Evolutionary conservation across 495 filamentous ascomycete species (phyloP).

Genomic region (Aspergillus leporis): DNA sequence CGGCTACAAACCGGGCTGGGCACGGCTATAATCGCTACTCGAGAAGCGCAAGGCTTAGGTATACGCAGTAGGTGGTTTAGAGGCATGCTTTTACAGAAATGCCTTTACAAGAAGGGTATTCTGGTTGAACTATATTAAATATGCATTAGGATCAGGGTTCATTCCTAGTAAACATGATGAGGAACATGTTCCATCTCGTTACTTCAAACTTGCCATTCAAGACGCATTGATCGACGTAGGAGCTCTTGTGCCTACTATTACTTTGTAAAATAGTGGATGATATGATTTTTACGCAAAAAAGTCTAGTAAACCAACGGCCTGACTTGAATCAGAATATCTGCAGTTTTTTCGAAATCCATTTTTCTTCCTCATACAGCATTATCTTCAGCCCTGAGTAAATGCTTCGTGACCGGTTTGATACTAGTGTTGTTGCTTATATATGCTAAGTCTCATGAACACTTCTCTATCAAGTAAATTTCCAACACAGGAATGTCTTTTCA

Average conservation of each 20-base stretch:
- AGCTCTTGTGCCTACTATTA: not conserved
- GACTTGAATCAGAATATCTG: constrained; percentile 14
- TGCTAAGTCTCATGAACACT: constrained; percentile 15
- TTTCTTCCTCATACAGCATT: constrained; percentile 12
- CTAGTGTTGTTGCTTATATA: constrained; percentile 19
- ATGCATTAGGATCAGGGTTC: no score
- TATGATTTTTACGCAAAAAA: not conserved
- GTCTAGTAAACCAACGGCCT: not conserved
- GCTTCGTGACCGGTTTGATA: constrained; percentile 17
- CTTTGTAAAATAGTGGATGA: not conserved
- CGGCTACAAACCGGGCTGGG: not conserved
- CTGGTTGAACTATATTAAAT: no score
- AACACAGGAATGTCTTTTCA: constrained; percentile 3
- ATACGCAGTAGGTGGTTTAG: no score
- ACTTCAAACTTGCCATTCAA: not conserved
- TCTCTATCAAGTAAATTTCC: constrained; percentile 19
- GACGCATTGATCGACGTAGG: not conserved
- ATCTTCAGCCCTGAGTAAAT: constrained; percentile 23
- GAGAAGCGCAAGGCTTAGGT: no score
- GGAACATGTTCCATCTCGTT: not conserved
- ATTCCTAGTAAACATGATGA: no score
- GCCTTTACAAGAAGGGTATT: no score
- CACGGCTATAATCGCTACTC: not conserved
- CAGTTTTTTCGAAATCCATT: constrained; percentile 21
- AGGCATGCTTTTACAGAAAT: no score